Conservation (phyloP, 176 grass and related monocot species). For the Dactylis glomerata region DNA sequence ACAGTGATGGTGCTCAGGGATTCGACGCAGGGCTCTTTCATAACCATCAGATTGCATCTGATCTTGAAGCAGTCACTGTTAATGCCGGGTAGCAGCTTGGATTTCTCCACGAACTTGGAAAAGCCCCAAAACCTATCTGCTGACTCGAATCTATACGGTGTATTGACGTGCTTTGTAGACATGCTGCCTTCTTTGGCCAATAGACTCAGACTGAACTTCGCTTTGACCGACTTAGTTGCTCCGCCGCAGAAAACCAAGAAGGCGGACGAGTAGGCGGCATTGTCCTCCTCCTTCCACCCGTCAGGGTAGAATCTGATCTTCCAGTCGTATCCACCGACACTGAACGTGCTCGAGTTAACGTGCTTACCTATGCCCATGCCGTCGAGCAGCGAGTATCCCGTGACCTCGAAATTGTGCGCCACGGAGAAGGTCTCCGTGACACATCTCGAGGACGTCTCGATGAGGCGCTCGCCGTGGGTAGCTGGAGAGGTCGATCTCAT, state of each 20-base stretch:
- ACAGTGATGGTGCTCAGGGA: no score
- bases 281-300: neutral
- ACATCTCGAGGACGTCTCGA: slow-evolving; percentile 28
- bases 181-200: neutral
- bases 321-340: slow-evolving; percentile 34
- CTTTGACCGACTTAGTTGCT: neutral
- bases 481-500: no score
- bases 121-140: neutral
- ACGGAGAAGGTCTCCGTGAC: slow-evolving; percentile 18
- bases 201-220: neutral
- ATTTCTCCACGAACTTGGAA: slow-evolving; percentile 1
- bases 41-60: slow-evolving; percentile 23
- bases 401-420: slow-evolving; percentile 28
- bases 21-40: neutral
- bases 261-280: neutral
- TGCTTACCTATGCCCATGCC: slow-evolving; percentile 2
- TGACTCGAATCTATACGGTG: neutral
- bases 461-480: neutral
- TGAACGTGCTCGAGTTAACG: slow-evolving; percentile 24
- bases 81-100: slow-evolving; percentile 1
- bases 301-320: neutral
- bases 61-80: slow-evolving; percentile 14
- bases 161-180: fast-evolving
- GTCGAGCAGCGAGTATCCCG: slow-evolving; percentile 24
- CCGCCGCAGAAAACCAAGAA: neutral